Evolutionary conservation across 2,329 filamentous ascomycete species (phyloP).

Genomic region (Talaromyces verruculosus): DNA sequence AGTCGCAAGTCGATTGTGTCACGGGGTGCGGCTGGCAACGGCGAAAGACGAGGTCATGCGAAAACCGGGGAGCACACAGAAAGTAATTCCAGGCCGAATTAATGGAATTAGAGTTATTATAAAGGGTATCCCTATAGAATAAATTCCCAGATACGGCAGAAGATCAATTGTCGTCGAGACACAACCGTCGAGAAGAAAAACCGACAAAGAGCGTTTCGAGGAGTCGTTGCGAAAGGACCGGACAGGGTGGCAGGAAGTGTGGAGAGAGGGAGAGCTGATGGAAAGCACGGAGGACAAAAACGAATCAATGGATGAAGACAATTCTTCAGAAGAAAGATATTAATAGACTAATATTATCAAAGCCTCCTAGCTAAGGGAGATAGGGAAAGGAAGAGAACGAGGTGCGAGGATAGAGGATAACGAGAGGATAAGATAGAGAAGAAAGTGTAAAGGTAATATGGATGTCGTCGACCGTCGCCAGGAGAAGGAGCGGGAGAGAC

Average conservation of each 20-base stretch:
- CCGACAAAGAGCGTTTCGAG: slow-evolving; percentile 15
- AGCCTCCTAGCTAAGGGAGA: slow-evolving; percentile 15
- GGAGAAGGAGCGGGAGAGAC: slow-evolving; percentile 13
- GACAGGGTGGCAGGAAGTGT: slow-evolving; percentile 17
- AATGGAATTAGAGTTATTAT: slow-evolving; percentile 18
- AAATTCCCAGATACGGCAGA: background rate
- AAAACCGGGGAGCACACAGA: slow-evolving; percentile 7
- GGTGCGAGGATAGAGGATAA: slow-evolving; percentile 6
- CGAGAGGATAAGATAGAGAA: slow-evolving; percentile 12
- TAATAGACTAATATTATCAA: slow-evolving; percentile 23
- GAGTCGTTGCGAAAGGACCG: slow-evolving; percentile 5
- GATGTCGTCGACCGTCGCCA: slow-evolving; percentile 11
- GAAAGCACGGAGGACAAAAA: slow-evolving; percentile 7
- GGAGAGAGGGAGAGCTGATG: slow-evolving; percentile 10
- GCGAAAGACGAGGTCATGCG: slow-evolving; percentile 17
- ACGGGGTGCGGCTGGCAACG: slow-evolving; percentile 8
- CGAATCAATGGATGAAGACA: slow-evolving; percentile 14
- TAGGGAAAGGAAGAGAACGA: slow-evolving; percentile 13
- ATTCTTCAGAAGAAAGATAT: slow-evolving; percentile 17
- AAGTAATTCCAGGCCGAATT: slow-evolving; percentile 13
- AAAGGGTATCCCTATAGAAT: background rate
- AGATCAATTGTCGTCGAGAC: slow-evolving; percentile 19
- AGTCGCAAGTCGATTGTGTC: background rate
- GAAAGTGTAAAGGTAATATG: slow-evolving; percentile 6
- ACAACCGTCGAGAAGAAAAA: slow-evolving; percentile 13